Base-by-base conservation (phyloP, 345 rosid genomes). In the Populus nigra region DNA sequence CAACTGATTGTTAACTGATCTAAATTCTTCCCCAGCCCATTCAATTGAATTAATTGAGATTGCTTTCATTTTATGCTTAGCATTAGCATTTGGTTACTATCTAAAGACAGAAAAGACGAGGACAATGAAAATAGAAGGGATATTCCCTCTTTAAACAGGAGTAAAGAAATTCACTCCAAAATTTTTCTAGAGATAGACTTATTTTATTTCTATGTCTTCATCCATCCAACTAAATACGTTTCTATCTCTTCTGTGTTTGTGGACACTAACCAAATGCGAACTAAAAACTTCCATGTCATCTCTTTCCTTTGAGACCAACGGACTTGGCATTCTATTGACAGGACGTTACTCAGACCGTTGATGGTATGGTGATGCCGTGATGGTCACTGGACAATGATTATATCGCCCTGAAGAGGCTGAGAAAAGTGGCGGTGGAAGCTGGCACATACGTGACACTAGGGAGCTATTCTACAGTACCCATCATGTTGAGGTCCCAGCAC, bases 381-480 rank as follows among this genome's bases (percentile, higher is more conserved):
- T 31, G 33, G 97, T 96, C 61, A 86, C 90, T 63, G 99, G 98
- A 71, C 99, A 96, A 75, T 91, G 97, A 97, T 96, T 94, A 84
- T 92, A 93, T 83, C 97, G 97, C 65, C 98, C 99, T 27, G 98
- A 93, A 80, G 98, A 92, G 84, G 97, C 99, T 33, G 97, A 89
- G 80, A 88, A 77, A 77, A 94, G 89, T 77, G 98, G 95, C 7
- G 98, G 98, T 38, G 97, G 99, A 77, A 94, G 85, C 81, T 96
- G 99, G 99, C 89, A 84, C 76, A 90, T 91, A 18, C 79, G 82
- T 73, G 98, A 96, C 81, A 91, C 93, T 2, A 80, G 98, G 61
- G 97, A 96, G 80, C 87, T 96, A 66, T 93, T 96, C 78, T 96
- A 94, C 75, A 96, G 99, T 77, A 92, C 91, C 83, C 98, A 93